phyloP scores from a whole-genome alignment of 2,329 filamentous ascomycete genomes.

The Chrysosporium queenslandicum region DNA sequence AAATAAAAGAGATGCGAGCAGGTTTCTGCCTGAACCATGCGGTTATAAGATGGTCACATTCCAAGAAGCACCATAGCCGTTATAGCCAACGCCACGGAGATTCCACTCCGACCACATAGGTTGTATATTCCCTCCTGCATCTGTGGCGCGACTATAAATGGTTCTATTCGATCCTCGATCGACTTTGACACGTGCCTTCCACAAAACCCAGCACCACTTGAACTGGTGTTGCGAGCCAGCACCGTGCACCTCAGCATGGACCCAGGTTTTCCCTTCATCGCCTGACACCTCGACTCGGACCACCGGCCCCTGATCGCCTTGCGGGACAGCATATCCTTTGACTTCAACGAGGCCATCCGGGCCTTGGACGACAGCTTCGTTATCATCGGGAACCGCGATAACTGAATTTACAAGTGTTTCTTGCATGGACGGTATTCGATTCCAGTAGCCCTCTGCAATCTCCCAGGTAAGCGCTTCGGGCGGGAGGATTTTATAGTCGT shows the following conservation, averaged over 20 bases:
- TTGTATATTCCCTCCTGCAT: conserved; percentile 45
- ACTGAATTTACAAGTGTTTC: conserved; percentile 50
- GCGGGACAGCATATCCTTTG: conserved; percentile 48
- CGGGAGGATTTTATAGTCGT: conserved; percentile 51
- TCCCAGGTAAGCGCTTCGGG: conserved; percentile 41
- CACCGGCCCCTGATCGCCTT: conserved; percentile 45
- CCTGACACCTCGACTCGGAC: conserved; percentile 44
- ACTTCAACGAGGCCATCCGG: conserved; percentile 39
- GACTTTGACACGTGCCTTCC: conserved; percentile 37
- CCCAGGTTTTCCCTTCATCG: conserved; percentile 44
- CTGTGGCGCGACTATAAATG: conserved; percentile 47
- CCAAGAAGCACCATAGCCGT: conserved; percentile 48
- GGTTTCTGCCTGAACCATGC: background rate
- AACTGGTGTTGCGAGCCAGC: conserved; percentile 13
- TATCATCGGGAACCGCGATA: conserved; percentile 40
- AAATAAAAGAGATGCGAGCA: background rate
- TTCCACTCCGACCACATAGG: conserved; percentile 45
- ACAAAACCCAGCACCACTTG: conserved; percentile 51
- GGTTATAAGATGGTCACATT: conserved; percentile 36
- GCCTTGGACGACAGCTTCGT: conserved; percentile 35
- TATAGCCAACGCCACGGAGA: conserved; percentile 50
- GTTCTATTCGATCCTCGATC: conserved; percentile 34
- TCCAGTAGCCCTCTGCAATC: conserved; percentile 46
- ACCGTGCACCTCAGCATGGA: conserved; percentile 35
- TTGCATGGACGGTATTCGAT: conserved; percentile 40